Evolutionary conservation across 2,329 filamentous ascomycete species (phyloP), one percentile per base, ranked within the genome.

Genomic region (Aspergillus quadrilineatus): DNA sequence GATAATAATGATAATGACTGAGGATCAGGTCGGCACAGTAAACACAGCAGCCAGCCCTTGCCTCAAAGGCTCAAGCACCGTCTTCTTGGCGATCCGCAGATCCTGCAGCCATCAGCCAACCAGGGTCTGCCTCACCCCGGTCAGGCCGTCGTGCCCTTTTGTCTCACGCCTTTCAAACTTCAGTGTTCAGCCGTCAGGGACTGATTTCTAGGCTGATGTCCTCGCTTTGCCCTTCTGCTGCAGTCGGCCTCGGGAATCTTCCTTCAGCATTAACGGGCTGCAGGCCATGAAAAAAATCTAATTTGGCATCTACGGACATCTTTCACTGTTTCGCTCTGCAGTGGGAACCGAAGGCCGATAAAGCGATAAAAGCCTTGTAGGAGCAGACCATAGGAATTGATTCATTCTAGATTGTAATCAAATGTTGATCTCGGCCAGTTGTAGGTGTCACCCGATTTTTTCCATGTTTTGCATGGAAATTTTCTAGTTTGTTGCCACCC

Each of bases 31-130:
- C 2, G 32, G 32, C 32, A 34, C 7, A 34, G 32, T 34, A 34
- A 34, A 34, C 32, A 22, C 22, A 22, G 22, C 22, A 22, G 22
- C 22, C 22, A 22, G 22, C 22, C 22, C 22, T 22, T 60, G 49
- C 59, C 52, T 60, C 43, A 49, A 29, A 22, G 22, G 55, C 53
- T 58, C 32, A 34, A 34, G 60, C 60, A 62, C 60, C 58, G 58
- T 50, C 53, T 57, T 54, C 60, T 62, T 62, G 60, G 58, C 60
- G 45, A 59, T 52, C 55, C 51, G 60, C 52, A 62, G 58, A 62
- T 62, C 60, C 56, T 57, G 54, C 43, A 30, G 26, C 10, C 15
- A 22, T 39, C 29, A 30, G 32, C 60, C 55, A 60, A 62, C 60
- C 42, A 60, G 30, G 32, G 34, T 22, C 22, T 22, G 22, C 22